phyloP scores from a whole-genome alignment of 192 early-diverging fungal genomes.

The Backusella parvicylindrica region DNA sequence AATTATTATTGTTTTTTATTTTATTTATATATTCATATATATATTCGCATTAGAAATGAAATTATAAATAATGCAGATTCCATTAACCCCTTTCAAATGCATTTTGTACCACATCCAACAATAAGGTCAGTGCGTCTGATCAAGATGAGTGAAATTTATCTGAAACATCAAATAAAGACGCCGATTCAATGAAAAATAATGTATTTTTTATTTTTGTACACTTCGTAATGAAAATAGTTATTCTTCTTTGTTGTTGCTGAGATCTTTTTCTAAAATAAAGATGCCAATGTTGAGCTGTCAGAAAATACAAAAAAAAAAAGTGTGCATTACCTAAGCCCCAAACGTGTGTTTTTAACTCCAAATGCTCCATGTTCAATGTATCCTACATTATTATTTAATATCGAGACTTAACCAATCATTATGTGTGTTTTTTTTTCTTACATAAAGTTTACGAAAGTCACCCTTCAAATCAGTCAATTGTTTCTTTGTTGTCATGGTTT shows the following conservation, averaged over 20 bases:
- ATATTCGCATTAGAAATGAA: not conserved
- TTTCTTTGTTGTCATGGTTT: conserved; percentile 56
- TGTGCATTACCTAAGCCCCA: conserved; percentile 61
- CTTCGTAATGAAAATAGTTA: not conserved
- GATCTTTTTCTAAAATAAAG: not conserved
- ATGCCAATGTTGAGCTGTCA: not conserved
- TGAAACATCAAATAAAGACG: not conserved
- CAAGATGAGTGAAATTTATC: not conserved
- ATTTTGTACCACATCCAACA: not conserved
- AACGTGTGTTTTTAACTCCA: conserved; percentile 82
- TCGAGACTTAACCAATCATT: not conserved
- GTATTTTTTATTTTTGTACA: not conserved
- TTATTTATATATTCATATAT: no score
- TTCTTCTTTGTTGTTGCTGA: not conserved
- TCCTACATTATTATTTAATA: conserved; percentile 46
- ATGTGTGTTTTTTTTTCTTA: conserved; percentile 8
- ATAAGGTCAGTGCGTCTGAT: not conserved
- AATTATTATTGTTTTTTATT: not conserved
- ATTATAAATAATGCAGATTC: not conserved
- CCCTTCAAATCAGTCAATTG: conserved; percentile 46
- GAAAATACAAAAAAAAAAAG: not conserved
- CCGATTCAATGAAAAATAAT: not conserved
- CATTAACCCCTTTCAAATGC: not conserved
- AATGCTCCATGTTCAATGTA: conserved; percentile 70
- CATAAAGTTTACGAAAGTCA: conserved; percentile 54